These are phyloP conservation scores for Hemerocallis citrina DNA, from an alignment of 106 monocot species.

Conservation along the genomic window DNA sequence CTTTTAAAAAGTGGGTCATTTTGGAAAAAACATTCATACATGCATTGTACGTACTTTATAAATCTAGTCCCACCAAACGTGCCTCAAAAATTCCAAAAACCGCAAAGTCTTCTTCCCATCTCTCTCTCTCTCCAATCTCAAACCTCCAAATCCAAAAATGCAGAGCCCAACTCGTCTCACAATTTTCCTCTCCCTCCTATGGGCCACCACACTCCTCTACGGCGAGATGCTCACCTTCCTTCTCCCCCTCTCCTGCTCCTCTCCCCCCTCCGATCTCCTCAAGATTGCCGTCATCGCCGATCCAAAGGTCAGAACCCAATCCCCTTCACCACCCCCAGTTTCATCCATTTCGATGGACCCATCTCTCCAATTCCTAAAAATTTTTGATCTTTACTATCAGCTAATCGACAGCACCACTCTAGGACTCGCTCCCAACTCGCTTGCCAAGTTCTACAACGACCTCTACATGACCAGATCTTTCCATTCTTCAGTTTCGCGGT, in stretches of 20 bases:
- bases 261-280: slow-evolving; percentile 3
- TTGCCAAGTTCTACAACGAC: slow-evolving; percentile 80
- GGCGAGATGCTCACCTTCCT: slow-evolving; percentile 92
- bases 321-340: not conserved
- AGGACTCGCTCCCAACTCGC: slow-evolving; percentile 52
- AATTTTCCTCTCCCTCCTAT: slow-evolving; percentile 53
- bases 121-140: no score
- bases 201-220: slow-evolving; percentile 73
- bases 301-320: slow-evolving; percentile 53
- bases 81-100: no score
- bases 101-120: no score
- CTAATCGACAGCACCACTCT: slow-evolving; percentile 82
- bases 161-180: slow-evolving; percentile 52
- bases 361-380: not conserved
- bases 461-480: slow-evolving; percentile 91
- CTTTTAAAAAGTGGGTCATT: no score
- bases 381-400: slow-evolving; percentile 29
- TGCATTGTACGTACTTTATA: no score
- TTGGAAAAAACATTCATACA: no score
- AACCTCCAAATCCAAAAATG: slow-evolving; percentile 25
- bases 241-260: slow-evolving; percentile 63
- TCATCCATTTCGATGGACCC: not conserved
- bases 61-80: no score
- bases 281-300: slow-evolving; percentile 81
- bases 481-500: slow-evolving; percentile 53